A percentile compares a stretch with the other conserved stretches of the same genome.
These are phyloP conservation scores for Podospora comata DNA, from an alignment of 495 filamentous ascomycete genomes.

Conservation along the genomic window DNA sequence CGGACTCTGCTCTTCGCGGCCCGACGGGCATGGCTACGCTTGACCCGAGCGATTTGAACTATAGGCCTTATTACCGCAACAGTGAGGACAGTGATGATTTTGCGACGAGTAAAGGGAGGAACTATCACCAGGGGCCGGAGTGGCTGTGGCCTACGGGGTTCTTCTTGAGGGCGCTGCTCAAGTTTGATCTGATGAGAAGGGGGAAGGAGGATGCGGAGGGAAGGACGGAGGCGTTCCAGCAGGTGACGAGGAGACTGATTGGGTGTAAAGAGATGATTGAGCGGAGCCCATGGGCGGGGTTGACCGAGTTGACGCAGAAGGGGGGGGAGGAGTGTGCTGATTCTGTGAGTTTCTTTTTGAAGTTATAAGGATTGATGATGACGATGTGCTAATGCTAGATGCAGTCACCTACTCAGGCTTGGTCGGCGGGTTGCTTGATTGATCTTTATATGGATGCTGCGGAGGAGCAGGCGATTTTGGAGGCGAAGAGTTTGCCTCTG, in stretches of 20 bases:
- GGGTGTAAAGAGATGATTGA: slow-evolving; percentile 78
- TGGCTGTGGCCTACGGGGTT: slow-evolving; percentile 99
- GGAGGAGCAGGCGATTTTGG: slow-evolving; percentile 40
- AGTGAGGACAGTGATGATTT: slow-evolving; percentile 89
- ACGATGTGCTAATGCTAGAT: slow-evolving; percentile 12
- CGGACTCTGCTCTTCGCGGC: slow-evolving; percentile 74
- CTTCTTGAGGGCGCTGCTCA: slow-evolving; percentile 84
- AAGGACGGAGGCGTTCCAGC: slow-evolving; percentile 84
- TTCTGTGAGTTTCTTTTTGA: slow-evolving; percentile 60
- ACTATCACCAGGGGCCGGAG: slow-evolving; percentile 98
- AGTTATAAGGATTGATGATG: background rate
- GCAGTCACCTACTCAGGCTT: slow-evolving; percentile 88
- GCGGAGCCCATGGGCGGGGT: slow-evolving; percentile 79
- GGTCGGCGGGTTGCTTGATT: slow-evolving; percentile 90
- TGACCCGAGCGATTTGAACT: slow-evolving; percentile 86
- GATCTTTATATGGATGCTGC: slow-evolving; percentile 91
- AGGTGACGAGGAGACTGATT: slow-evolving; percentile 76
- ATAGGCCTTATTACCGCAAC: slow-evolving; percentile 91
- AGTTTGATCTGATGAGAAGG: slow-evolving; percentile 79
- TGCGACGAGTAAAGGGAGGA: slow-evolving; percentile 84
- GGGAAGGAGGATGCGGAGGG: slow-evolving; percentile 55
- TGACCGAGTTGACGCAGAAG: slow-evolving; percentile 93
- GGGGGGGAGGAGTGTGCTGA: slow-evolving; percentile 77
- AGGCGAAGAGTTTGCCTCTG: slow-evolving; percentile 22
- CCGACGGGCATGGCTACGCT: slow-evolving; percentile 95